Evolutionary conservation across 2,329 filamentous ascomycete genomes (phyloP).

Genomic region (Botrytis sinoallii): DNA sequence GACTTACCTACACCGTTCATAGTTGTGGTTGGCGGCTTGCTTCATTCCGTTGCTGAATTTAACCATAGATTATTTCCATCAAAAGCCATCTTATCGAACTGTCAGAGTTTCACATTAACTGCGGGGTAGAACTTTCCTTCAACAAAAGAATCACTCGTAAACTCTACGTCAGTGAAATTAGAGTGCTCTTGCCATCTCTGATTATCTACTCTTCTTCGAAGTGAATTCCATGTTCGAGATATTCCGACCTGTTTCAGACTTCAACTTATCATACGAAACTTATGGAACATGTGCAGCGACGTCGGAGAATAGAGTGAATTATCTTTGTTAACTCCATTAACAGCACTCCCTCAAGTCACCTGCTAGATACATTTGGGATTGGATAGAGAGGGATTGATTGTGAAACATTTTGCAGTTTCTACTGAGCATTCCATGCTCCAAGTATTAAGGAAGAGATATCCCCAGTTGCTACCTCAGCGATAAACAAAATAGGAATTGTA

Average conservation of each 20-base stretch:
- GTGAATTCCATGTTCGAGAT: neutral
- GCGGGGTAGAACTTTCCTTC: neutral
- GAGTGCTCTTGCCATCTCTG: neutral
- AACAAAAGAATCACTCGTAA: neutral
- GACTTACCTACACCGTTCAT: neutral
- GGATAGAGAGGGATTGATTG: neutral
- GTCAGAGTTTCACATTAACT: neutral
- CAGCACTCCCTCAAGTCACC: neutral
- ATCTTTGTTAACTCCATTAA: neutral
- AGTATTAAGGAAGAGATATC: neutral
- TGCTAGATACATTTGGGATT: neutral
- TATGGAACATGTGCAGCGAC: neutral
- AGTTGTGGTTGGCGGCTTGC: neutral
- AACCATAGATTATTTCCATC: neutral
- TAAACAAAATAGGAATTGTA: neutral
- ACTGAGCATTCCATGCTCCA: neutral
- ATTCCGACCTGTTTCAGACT: neutral
- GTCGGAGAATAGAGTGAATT: slow-evolving; percentile 3
- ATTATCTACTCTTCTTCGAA: neutral
- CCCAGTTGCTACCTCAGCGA: too few relatives aligned
- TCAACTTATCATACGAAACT: neutral
- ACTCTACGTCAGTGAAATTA: neutral
- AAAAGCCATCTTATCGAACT: neutral
- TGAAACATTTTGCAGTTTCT: neutral
- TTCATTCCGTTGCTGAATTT: neutral